Base-by-base conservation (phyloP, 1,284 basidiomycete genomes). In the Pisolithus thermaeus region DNA sequence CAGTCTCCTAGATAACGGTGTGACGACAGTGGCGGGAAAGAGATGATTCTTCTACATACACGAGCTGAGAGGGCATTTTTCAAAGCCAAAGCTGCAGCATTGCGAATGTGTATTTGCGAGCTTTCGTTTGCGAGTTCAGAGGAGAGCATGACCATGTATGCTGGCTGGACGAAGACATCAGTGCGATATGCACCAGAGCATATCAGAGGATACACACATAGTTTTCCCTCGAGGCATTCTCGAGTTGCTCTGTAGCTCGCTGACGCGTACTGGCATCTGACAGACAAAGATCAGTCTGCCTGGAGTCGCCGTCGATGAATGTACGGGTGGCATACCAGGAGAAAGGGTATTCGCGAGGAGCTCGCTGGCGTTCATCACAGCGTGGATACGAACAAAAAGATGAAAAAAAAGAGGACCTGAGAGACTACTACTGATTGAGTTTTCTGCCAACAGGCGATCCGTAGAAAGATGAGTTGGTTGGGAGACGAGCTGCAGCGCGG, bases 41-140 rank as follows among this genome's bases (percentile, higher is more conserved):
- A 49, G 43, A 46, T 28, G 55, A 57, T 59, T 55, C 56, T 53
- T 66, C 61, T 56, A 79, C 89, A 68, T 73, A 95, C 92, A 63
- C 92, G 79, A 55, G 95, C 92, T 40, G 86, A 83, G 53, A 99
- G 74, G 54, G 93, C 84, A 70, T 99, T 99, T 82, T 99, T 99
- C 73, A 99, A 78, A 18, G 95, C 95, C 48, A 99, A 79, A 70
- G 93, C 95, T 23, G 97, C 94, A 16, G 96, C 94, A 64, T 92
- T 95, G 60, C 96, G 81, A 49, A 97, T 83, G 69, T 92, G 86
- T 37, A 85, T 62, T n/a, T 76, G 77, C 8, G 80, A 80, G 43
- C 62, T 73, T 66, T 92, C 90, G 59, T 91, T 87, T 35, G 83
- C 81, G 45, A 97, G 81, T 61, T 93, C 90, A 12, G 80, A 71